These are phyloP conservation scores for Hirsutella rhossiliensis DNA, from an alignment of 2,329 filamentous ascomycete genomes.

Conservation along the genomic window DNA sequence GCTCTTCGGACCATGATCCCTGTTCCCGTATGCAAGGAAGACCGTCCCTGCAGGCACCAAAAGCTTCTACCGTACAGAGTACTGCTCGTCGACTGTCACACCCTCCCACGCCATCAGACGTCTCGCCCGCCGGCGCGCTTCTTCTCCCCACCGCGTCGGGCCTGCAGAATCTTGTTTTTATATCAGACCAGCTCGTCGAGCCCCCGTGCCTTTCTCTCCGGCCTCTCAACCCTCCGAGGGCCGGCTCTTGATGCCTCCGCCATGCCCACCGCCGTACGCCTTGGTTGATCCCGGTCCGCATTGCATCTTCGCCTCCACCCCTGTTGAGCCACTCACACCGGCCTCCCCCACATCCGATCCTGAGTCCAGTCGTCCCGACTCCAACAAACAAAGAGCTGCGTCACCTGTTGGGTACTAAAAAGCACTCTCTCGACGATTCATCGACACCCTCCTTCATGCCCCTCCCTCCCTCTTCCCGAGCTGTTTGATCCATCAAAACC, in stretches of 20 bases:
- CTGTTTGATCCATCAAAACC: too few relatives aligned
- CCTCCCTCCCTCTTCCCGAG: too few relatives aligned
- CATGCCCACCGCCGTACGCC: neutral
- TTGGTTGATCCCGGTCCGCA: neutral
- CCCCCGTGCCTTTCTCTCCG: neutral
- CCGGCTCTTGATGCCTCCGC: neutral
- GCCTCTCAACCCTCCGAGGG: too few relatives aligned
- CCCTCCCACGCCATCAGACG: too few relatives aligned
- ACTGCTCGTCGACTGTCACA: neutral
- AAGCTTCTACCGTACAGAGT: neutral
- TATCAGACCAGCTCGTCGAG: neutral
- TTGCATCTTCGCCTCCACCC: neutral
- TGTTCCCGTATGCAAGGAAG: conserved; percentile 1
- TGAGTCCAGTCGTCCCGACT: neutral
- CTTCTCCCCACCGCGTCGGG: neutral
- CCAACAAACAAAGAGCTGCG: too few relatives aligned
- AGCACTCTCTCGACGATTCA: too few relatives aligned
- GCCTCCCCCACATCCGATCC: neutral
- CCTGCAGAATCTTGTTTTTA: too few relatives aligned
- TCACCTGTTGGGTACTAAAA: too few relatives aligned
- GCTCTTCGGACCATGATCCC: neutral
- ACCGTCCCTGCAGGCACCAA: conserved; percentile 1
- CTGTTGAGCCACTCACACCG: neutral
- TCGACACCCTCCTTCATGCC: too few relatives aligned
- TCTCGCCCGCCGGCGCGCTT: neutral